These are phyloP conservation scores for Pisolithus orientalis DNA, from an alignment of 768 basidiomycete genomes.

Conservation along the genomic window DNA sequence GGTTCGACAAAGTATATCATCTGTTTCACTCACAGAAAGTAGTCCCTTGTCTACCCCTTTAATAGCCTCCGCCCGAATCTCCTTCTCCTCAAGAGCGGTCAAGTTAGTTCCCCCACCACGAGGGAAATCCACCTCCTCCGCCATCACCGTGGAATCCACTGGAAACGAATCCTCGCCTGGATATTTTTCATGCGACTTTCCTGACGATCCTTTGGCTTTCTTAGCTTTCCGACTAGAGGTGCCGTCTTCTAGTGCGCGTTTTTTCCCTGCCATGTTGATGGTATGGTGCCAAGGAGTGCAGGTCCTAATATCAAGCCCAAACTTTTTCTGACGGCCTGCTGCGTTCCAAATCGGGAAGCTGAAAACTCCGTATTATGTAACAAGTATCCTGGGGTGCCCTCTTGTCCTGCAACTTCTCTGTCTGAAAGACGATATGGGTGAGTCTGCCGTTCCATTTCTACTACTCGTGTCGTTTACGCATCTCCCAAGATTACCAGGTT, in stretches of 20 bases:
- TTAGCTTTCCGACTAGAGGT: constrained; percentile 47
- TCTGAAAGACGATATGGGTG: constrained; percentile 24
- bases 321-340: background rate
- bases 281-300: no score
- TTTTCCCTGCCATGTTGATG: constrained; percentile 41
- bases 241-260: constrained; percentile 56
- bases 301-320: background rate
- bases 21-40: constrained; percentile 46
- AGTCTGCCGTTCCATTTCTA: constrained; percentile 6
- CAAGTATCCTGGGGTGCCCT: background rate
- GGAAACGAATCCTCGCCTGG: constrained; percentile 23
- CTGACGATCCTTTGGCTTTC: constrained; percentile 45
- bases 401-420: background rate
- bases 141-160: constrained; percentile 32
- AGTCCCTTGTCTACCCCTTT: constrained; percentile 81
- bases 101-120: constrained; percentile 88
- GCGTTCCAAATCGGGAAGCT: background rate
- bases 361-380: background rate
- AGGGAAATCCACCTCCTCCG: constrained; percentile 88
- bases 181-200: constrained; percentile 20
- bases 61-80: constrained; percentile 74
- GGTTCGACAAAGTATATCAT: background rate
- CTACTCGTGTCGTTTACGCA: constrained; percentile 6
- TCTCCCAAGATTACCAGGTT: constrained; percentile 61
- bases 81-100: constrained; percentile 85